These are phyloP conservation scores for Prunus mume DNA, from an alignment of 306 rosid genomes.

Conservation along the genomic window DNA sequence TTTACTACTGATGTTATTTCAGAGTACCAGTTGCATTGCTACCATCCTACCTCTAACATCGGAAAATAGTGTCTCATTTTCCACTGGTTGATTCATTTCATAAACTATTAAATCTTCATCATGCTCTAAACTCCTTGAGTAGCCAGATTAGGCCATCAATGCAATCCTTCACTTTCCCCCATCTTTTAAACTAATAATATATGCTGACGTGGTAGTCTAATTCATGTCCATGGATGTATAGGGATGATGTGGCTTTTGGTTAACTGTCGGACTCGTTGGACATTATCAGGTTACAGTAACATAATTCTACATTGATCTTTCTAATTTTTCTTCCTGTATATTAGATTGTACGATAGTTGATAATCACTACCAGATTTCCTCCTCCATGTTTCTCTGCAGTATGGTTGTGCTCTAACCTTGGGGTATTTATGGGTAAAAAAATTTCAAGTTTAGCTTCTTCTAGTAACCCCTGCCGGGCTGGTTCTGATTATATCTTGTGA, in stretches of 20 bases:
- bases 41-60: not conserved
- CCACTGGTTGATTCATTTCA: not conserved
- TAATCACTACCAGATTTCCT: not conserved
- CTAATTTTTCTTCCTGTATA: not conserved
- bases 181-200: not conserved
- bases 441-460: not conserved
- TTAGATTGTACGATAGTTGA: not conserved
- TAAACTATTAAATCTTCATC: not conserved
- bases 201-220: slow-evolving; percentile 13
- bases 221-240: slow-evolving; percentile 34
- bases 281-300: slow-evolving; percentile 23
- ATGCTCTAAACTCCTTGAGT: slow-evolving; percentile 1
- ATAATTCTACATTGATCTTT: not conserved
- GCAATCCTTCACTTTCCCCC: not conserved
- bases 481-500: slow-evolving; percentile 4
- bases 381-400: not conserved
- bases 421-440: not conserved
- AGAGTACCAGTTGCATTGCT: not conserved
- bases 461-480: not conserved
- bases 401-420: slow-evolving; percentile 4
- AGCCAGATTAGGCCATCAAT: not conserved
- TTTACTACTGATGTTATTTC: not conserved
- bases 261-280: slow-evolving; percentile 32
- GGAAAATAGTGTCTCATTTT: not conserved
- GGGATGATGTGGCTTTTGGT: slow-evolving; percentile 42